Base-by-base conservation (phyloP, 768 basidiomycete genomes). In the Panellus pusillus region DNA sequence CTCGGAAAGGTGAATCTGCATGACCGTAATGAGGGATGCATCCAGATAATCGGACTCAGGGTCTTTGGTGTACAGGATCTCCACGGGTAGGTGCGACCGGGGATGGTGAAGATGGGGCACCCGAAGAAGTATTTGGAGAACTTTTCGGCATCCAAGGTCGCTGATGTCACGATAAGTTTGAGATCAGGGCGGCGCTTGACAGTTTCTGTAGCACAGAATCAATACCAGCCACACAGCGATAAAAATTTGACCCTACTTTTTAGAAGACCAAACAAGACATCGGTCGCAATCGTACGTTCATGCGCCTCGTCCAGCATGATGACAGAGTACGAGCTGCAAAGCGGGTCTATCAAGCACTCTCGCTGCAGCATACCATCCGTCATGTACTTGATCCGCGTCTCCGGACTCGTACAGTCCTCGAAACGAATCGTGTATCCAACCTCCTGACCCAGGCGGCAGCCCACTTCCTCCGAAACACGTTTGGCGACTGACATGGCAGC, bases 381-480 rank as follows among this genome's bases (percentile, higher is more conserved):
- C 97, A 99, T 98, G 80, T 97, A 99, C 72, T 98, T 99, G 80
- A 99, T 99, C 66, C 90, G 86, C 3, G 97, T 98, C 72, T 99
- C 97, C 4, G 97, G 96, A 66, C 93, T 90, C 6, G 97, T 98
- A 71, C 96, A 94, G 70, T 99, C 97, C 74, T 99, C 97, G 70
- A 99, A 99, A 75, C 97, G 96, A 63, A 99, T 98, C 6, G 91
- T 91, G 68, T 99, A 99, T 7, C 97, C 97, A 57, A 99, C 96
- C 69, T 98, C 97, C 66, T 95, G 93, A 6, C 97, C 97, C 9
- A 99, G 75, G 14, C 97, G 84, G 73, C 96, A 98, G 11, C 97
- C 97, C 14, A 99, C 96, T 73, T 99, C 97, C 70, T 99, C 97
- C 2, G 96, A 78, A 4, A 99, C 97, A 74, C 97, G 94, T 68